These are phyloP conservation scores for Phytophthora quininea DNA, from an alignment of 352 stramenopile genomes.

Conservation along the genomic window DNA sequence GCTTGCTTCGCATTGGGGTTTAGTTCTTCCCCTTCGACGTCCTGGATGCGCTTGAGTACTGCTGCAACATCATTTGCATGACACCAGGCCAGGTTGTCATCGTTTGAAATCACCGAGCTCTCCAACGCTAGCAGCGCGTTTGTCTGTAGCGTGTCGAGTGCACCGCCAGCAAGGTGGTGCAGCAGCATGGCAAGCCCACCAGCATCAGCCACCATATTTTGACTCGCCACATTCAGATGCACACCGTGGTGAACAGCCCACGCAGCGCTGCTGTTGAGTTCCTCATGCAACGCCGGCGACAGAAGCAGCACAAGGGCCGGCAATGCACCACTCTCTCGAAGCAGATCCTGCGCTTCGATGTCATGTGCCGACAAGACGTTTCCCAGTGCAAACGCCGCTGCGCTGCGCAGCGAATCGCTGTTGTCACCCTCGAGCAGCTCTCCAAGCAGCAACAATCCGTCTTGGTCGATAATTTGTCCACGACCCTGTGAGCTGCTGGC, in stretches of 20 bases:
- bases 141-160: slow-evolving; percentile 63
- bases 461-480: slow-evolving; percentile 51
- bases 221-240: slow-evolving; percentile 64
- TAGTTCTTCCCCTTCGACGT: slow-evolving; percentile 54
- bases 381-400: slow-evolving; percentile 66
- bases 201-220: slow-evolving; percentile 61
- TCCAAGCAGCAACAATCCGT: slow-evolving; percentile 49
- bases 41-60: slow-evolving; percentile 48
- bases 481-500: slow-evolving; percentile 46
- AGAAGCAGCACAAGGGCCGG: slow-evolving; percentile 65
- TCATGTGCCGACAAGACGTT: slow-evolving; percentile 70
- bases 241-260: slow-evolving; percentile 81
- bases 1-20: slow-evolving; percentile 60
- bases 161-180: slow-evolving; percentile 44
- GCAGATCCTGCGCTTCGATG: slow-evolving; percentile 56
- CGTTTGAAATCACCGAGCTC: slow-evolving; percentile 54
- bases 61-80: slow-evolving; percentile 45
- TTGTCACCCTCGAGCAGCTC: slow-evolving; percentile 56
- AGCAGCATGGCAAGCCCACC: slow-evolving; percentile 66
- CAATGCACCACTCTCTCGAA: slow-evolving; percentile 64
- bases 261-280: slow-evolving; percentile 70
- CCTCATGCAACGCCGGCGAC: slow-evolving; percentile 66
- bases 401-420: slow-evolving; percentile 62
- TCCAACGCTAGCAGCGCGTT: slow-evolving; percentile 74
- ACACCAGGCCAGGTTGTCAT: slow-evolving; percentile 56